Conservation (phyloP, 306 rosid species). For the Delonix regia region DNA sequence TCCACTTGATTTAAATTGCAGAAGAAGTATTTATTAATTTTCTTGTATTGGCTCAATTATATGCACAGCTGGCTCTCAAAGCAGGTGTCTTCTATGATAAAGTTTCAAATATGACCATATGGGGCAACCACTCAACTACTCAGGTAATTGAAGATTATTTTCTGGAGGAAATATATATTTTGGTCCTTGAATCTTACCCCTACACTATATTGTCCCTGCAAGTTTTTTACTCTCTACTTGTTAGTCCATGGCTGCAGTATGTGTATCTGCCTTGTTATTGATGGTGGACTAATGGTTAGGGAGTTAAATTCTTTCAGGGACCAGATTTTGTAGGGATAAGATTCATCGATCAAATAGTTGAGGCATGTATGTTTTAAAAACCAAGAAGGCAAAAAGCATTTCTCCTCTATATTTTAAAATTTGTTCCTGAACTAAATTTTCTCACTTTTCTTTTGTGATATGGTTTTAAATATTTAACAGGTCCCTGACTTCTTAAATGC, state of each 20-base stretch:
- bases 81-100: constrained; percentile 98
- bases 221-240: background rate
- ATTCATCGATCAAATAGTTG: background rate
- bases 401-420: background rate
- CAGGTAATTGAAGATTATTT: constrained; percentile 60
- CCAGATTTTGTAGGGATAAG: background rate
- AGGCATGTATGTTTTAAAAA: no score
- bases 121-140: constrained; percentile 99
- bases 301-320: background rate
- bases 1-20: background rate
- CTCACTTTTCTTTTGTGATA: constrained; percentile 33
- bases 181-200: background rate
- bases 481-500: constrained; percentile 97
- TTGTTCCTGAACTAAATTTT: constrained; percentile 10
- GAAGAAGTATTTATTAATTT: background rate
- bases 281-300: background rate
- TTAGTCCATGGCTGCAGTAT: background rate
- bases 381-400: background rate
- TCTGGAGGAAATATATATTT: background rate
- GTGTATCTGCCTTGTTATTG: background rate
- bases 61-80: constrained; percentile 86
- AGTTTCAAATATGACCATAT: constrained; percentile 92
- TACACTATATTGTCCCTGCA: background rate
- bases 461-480: constrained; percentile 45
- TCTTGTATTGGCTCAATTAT: constrained; percentile 34